Percentiles rank a stretch among this genome's conserved stretches.
These are phyloP conservation scores for Pontederia paniculata DNA, from an alignment of 176 grass and related monocot genomes.

Conservation along the genomic window DNA sequence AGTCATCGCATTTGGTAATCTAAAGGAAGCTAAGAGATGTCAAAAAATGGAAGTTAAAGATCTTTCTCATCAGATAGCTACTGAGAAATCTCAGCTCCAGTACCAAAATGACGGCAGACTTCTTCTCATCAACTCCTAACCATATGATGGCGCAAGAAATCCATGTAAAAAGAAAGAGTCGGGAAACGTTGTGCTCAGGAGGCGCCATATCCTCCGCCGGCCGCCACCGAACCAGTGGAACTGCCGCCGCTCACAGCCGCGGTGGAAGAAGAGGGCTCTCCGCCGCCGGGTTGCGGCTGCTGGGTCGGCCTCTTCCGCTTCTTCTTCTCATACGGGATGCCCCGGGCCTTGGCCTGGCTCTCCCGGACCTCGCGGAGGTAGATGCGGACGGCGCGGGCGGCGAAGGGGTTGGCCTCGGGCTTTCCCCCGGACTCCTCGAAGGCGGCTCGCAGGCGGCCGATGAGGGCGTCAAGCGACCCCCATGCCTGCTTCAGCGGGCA, in stretches of 20 bases:
- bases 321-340: slow-evolving; percentile 96
- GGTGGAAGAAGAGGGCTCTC: slow-evolving; percentile 24
- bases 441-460: slow-evolving; percentile 83
- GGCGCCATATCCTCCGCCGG: slow-evolving; percentile 16
- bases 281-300: slow-evolving; percentile 16
- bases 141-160: too few relatives aligned
- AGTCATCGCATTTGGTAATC: too few relatives aligned
- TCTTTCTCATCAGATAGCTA: too few relatives aligned
- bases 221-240: slow-evolving; percentile 2
- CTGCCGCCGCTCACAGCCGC: slow-evolving; percentile 10
- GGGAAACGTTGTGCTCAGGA: slow-evolving; percentile 17
- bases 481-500: slow-evolving; percentile 88
- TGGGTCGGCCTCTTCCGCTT: slow-evolving; percentile 63
- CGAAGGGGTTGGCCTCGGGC: slow-evolving; percentile 89
- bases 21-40: too few relatives aligned
- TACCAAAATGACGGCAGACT: too few relatives aligned
- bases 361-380: slow-evolving; percentile 94
- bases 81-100: too few relatives aligned
- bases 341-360: slow-evolving; percentile 86
- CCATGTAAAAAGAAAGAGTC: background rate
- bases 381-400: slow-evolving; percentile 83
- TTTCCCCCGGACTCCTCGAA: slow-evolving; percentile 90
- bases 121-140: too few relatives aligned
- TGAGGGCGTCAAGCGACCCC: slow-evolving; percentile 96
- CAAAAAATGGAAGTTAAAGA: too few relatives aligned